Evolutionary conservation across 140 eudicot species (phyloP), one percentile per base, ranked within the genome.

Genomic region (Bidens hawaiensis): DNA sequence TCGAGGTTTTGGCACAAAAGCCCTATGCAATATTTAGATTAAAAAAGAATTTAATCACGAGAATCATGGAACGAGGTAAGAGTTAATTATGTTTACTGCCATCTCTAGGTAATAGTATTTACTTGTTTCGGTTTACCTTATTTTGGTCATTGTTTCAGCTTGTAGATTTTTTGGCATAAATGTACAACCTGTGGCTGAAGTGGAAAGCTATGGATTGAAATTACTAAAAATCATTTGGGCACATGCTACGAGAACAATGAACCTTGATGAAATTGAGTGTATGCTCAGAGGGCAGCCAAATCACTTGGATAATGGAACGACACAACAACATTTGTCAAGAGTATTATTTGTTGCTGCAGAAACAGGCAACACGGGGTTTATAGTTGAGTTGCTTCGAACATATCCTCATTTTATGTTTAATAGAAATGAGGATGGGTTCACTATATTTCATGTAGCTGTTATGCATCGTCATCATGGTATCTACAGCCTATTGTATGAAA

Each of bases 381-480:
- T 62, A 22, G 21, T 63, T 8, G 67, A 42, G 56, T 25, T 76
- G 26, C 47, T 76, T 69, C 36, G 55, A 2, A 9, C 72, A 0
- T 78, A 72, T 59, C 78, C 82, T 2, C 63, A 67, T 72, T 22
- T 77, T 7, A 33, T 58, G 49, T 70, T n/a, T n/a, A n/a, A n/a
- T n/a, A n/a, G n/a, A n/a, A n/a, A n/a, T n/a, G n/a, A n/a, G n/a
- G n/a, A n/a, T n/a, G n/a, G n/a, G n/a, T n/a, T n/a, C n/a, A n/a
- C n/a, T n/a, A n/a, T n/a, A n/a, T n/a, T n/a, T n/a, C n/a, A n/a
- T n/a, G n/a, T n/a, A n/a, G n/a, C n/a, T n/a, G n/a, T n/a, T n/a
- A n/a, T n/a, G n/a, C n/a, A 78, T 15, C 79, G 83, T 5, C 79
- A 78, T n/a, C 64, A 68, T 43, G 67, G 52, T 40, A 75, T 78